Base-by-base conservation (phyloP, 108 stramenopile genomes). In the Aurantiochytrium sp. region DNA sequence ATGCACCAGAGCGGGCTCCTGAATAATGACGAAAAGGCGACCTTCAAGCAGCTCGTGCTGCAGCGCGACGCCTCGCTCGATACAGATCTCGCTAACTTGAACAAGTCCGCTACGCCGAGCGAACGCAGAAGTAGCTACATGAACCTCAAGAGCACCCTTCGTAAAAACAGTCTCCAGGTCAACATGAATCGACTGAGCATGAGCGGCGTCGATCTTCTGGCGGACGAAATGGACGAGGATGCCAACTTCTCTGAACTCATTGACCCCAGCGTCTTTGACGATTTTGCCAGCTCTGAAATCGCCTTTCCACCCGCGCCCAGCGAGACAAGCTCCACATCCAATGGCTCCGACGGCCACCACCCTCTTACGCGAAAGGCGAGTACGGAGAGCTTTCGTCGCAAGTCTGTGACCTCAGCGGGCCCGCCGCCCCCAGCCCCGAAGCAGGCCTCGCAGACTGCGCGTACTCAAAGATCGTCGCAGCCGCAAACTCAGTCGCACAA, bases 31-130 rank as follows among this genome's bases (percentile, higher is more conserved):
- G 76, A 83, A 23, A 83, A 83, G 51, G 45, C 76, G 1, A 53
- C 76, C 19, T 23, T 83, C n/a, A 83, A 83, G 76, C 76, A 83
- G 76, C 45, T 83, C 25, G 76, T 83, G 45, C 51, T 83, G 18
- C 76, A 83, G 51, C 45, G 51, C 45, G 76, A 83, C 51, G 25
- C 76, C 49, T 53, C 45, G 3, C 76, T 83, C 43, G 76, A 83
- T 18, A 21, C 45, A 12, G 76, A 83, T 45, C 51, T 83, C 25
- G 45, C 76, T 0, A 53, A 47, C 76, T 12, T 83, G 76, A 47
- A 23, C 45, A 83, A 83, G 51, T 25, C n/a, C 51, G 51, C 51
- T 18, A 83, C 49, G 3, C 6, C 18, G 19, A 83, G 45, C 49
- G 76, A 83, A 45, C 76, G 76, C 45, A 83, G 49, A 23, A 53